Base-by-base conservation (phyloP, 2,329 filamentous ascomycete species). In the Periglandula ipomoeae region DNA sequence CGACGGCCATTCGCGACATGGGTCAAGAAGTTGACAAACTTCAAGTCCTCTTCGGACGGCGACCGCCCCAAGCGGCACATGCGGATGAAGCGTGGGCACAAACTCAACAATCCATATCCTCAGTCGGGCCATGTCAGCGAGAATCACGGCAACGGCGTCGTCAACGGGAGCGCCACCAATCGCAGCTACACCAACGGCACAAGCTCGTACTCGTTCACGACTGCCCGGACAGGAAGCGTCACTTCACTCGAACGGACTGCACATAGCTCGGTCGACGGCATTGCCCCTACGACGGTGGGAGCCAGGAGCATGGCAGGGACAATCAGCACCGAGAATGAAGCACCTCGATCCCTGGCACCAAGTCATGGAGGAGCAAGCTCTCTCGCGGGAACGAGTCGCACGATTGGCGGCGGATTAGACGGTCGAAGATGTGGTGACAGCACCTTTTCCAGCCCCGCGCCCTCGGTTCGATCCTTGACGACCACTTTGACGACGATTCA, bases 31-130 rank as follows among this genome's bases (percentile, higher is more conserved):
- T 79, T 97, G 50, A 84, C 89, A 53, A 91, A 85, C 65, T 84
- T 95, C 69, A 96, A 95, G 67, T 75, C 72, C 49, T 83, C 82
- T 4, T 85, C 83, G 27, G 80, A 78, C 54, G 75, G 81, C 52
- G 74, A 74, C 38, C 57, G 67, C 59, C 50, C 66, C 62, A 59
- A 67, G 62, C 54, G 66, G 59, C 51, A 72, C 46, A 68, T 65
- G 46, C 74, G 71, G 55, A 59, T 64, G 67, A 87, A 84, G 67
- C 75, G 73, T 43, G 64, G 69, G 17, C 70, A 73, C 45, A 81
- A 82, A 60, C 84, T 85, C 65, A 95, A 95, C 73, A 91, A 91
- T 62, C 90, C 90, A n/a, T 96, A 96, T 61, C 87, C 87, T 8
- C 78, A 91, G 58, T 94, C 89, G 2, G 87, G 86, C 50, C 77